Percentiles rank a stretch among this genome's conserved stretches.
These are phyloP conservation scores for Solanum megistacrolobum DNA, from an alignment of 257 asterid species.

Conservation along the genomic window DNA sequence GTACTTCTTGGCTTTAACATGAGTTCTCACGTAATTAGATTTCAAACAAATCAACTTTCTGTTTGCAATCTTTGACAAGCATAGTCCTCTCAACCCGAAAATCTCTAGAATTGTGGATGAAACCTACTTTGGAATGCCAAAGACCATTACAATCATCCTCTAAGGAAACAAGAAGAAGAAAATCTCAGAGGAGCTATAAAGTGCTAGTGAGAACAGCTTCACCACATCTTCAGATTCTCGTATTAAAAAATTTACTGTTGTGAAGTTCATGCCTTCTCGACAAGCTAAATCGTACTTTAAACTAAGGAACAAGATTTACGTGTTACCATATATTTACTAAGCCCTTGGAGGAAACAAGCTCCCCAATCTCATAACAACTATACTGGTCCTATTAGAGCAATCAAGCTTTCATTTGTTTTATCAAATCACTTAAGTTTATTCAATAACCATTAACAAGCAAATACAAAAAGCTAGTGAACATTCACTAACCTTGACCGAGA, in stretches of 20 bases:
- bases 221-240: neutral
- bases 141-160: neutral
- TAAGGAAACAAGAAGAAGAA: neutral
- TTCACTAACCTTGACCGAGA: constrained; percentile 58
- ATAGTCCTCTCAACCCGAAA: neutral
- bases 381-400: neutral
- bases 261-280: neutral
- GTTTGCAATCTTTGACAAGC: neutral
- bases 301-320: neutral
- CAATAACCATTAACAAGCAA: neutral
- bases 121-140: neutral
- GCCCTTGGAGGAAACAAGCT: neutral
- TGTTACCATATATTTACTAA: neutral
- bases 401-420: neutral
- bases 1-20: neutral
- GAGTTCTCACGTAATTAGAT: neutral
- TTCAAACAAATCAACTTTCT: neutral
- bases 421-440: neutral
- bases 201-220: neutral
- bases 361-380: neutral
- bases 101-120: neutral
- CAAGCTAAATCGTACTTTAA: neutral
- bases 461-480: neutral
- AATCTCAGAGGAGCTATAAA: neutral
- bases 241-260: neutral